Base-by-base conservation (phyloP, 2,329 filamentous ascomycete species). In the Fusarium sublunatum region DNA sequence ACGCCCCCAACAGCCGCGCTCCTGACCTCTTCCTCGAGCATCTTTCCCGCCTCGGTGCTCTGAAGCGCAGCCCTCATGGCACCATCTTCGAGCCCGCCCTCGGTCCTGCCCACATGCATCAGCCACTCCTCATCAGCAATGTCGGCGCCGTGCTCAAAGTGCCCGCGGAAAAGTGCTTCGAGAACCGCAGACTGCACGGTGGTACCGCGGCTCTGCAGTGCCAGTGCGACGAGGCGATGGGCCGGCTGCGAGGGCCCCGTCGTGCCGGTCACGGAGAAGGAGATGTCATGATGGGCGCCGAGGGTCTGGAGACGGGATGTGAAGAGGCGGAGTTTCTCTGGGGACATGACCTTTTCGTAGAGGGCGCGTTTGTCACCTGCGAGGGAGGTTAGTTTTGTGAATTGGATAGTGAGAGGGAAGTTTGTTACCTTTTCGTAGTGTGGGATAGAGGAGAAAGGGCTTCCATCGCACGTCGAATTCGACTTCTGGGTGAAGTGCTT, bases 381-480 rank as follows among this genome's bases (percentile, higher is more conserved):
- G 34, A 8, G 7, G 10, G 34, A 28, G n/a, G 38, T 63, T 29
- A 63, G 47, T 12, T 42, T 19, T 10, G 7, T 29, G 19, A n/a
- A 29, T 7, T 25, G 12, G 5, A 42, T 38, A 19, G 42, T 8
- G 4, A 7, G 12, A 6, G 7, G 13, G n/a, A 12, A 40, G 7
- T 11, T 7, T 54, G 57, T 10, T 61, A 75, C 75, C 64, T 42
- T 57, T 59, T 43, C 62, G 55, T 22, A 76, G 68, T 7, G 73
- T 69, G 5, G 79, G 79, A 44, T 74, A 75, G 2, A 85, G 73
- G 50, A 83, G 77, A 56, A 79, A 83, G 0, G 82, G 82, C 36
- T 77, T 79, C 74, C 79, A 85, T 2, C 72, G 70, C 11, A 84
- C 70, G 38, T 82, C 76, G 53, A 85, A 83, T 6, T 77, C 73